Evolutionary conservation across 208 protist genomes (phyloP).

Genomic region (Acanthamoeba healyi): DNA sequence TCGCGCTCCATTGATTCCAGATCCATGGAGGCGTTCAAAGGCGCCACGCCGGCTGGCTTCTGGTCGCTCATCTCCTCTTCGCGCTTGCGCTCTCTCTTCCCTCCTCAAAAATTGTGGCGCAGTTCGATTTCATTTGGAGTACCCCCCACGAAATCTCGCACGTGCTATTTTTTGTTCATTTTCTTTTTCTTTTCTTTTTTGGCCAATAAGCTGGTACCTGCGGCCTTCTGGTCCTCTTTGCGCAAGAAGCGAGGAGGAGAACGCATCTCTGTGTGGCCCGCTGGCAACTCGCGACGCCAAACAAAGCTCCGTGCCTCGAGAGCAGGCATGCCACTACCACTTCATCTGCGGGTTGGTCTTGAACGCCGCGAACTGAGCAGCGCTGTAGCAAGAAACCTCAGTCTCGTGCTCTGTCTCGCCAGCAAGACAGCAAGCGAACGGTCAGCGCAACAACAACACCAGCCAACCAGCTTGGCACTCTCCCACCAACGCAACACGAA

Average conservation of each 20-base stretch:
- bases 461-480: too few relatives aligned
- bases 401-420: conserved; percentile 67
- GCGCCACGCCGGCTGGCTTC: not conserved
- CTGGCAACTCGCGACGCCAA: too few relatives aligned
- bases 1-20: conserved; percentile 24
- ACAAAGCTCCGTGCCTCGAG: too few relatives aligned
- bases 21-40: not conserved
- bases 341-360: conserved; percentile 55
- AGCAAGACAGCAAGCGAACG: not conserved
- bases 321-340: too few relatives aligned
- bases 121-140: not conserved
- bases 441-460: too few relatives aligned
- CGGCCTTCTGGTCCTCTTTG: too few relatives aligned
- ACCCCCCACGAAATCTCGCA: not conserved
- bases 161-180: not conserved
- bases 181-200: too few relatives aligned
- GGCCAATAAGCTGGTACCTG: too few relatives aligned
- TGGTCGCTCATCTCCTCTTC: not conserved
- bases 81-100: too few relatives aligned
- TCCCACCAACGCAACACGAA: not conserved
- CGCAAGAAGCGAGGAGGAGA: too few relatives aligned
- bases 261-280: too few relatives aligned
- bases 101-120: too few relatives aligned
- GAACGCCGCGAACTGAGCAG: conserved; percentile 33
- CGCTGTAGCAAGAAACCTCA: conserved; percentile 62